Evolutionary conservation across 371 early-diverging fungal species (phyloP), one percentile per base, ranked within the genome.

Genomic region (Rhizopus stolonifer): DNA sequence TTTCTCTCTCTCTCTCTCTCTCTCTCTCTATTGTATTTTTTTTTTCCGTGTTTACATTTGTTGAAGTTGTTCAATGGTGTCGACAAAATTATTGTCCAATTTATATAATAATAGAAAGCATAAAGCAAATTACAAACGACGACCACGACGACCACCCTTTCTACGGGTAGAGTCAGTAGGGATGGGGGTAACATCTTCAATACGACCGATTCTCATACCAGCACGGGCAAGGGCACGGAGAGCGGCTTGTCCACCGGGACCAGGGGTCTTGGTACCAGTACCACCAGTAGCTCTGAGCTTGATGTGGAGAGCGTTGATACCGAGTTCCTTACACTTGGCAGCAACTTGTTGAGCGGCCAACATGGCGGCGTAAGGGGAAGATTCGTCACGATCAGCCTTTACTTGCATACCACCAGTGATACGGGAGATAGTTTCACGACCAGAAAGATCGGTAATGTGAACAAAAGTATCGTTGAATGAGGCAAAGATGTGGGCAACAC

Each of bases 341-440:
- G 99, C 99, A 68, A 97, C 99, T 80, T 99, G 99, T 86, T 99
- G 99, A 64, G 99, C 95, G 71, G 99, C 99, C 84, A 99, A 90
- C 99, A 99, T 99, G 67, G 99, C 99, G 58, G 99, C 99, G 84
- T 99, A 99, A 66, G 99, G 98, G 54, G 99, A 98, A 47, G 99
- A 95, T 80, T 99, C 99, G 81, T 99, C 99, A 85, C 99, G 98
- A 83, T 99, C 99, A 65, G 99, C 97, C 92, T 99, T 99, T 71
- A 99, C 99, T 87, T 96, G 99, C 99, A 99, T 99, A 74, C 99
- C 99, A 91, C 99, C 99, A 70, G 99, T 99, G 61, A 99, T 92
- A 85, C 99, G 96, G 77, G 89, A 84, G 77, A 99, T 96, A 79
- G 99, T 99, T 87, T 99, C 99, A 73, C 96, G 90, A 46, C 99